These are phyloP conservation scores for Xylariaceae sp. DNA, from an alignment of 2,329 filamentous ascomycete species.

Conservation along the genomic window DNA sequence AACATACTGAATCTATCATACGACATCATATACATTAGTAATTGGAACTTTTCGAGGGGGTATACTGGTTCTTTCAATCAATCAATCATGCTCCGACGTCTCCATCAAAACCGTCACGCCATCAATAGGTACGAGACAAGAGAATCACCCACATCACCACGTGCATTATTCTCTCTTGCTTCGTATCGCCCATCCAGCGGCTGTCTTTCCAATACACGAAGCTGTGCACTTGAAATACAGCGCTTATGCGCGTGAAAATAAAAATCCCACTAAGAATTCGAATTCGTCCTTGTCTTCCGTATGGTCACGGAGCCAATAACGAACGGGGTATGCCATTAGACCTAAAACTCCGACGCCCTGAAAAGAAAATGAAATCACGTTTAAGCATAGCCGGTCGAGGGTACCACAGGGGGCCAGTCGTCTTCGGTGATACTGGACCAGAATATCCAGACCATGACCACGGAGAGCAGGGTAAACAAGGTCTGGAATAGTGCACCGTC, in stretches of 20 bases:
- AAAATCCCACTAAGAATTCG: constrained; percentile 21
- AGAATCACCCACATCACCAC: not conserved
- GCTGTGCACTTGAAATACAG: constrained; percentile 1
- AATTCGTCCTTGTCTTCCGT: constrained; percentile 12
- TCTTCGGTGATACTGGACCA: constrained; percentile 99
- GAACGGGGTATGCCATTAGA: constrained; percentile 32
- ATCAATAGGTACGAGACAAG: constrained; percentile 2
- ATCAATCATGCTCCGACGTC: constrained; percentile 2
- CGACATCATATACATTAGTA: constrained; percentile 35
- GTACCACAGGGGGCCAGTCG: constrained; percentile 70
- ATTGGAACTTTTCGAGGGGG: constrained; percentile 25
- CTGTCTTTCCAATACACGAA: constrained; percentile 14
- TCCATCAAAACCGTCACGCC: not conserved
- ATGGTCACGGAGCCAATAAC: constrained; percentile 25
- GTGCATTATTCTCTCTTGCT: constrained; percentile 15
- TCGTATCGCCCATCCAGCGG: constrained; percentile 20
- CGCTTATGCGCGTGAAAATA: not conserved
- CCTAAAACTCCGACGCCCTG: constrained; percentile 32
- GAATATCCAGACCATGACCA: constrained; percentile 84
- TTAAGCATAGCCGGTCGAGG: constrained; percentile 36
- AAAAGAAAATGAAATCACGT: constrained; percentile 24
- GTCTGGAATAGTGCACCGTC: constrained; percentile 92
- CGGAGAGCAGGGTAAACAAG: constrained; percentile 80
- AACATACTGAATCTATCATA: constrained; percentile 32
- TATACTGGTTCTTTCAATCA: constrained; percentile 27